Evolutionary conservation across 352 stramenopile species (phyloP).

Genomic region (Phytophthora fragariae): DNA sequence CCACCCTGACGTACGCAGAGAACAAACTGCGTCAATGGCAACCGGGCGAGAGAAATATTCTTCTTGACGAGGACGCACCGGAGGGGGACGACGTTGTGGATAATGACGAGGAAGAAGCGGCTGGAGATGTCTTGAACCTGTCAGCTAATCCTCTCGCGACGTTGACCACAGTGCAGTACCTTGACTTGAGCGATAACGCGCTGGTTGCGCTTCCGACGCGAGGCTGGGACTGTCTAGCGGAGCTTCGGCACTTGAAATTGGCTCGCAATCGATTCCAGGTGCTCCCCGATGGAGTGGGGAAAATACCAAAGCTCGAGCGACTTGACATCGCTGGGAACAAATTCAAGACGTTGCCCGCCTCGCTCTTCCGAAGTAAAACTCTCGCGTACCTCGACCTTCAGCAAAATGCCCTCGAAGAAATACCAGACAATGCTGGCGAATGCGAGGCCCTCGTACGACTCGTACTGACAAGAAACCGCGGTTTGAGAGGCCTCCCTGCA

Average conservation of each 20-base stretch:
- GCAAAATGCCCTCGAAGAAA: constrained; percentile 40
- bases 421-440: constrained; percentile 45
- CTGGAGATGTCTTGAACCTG: neutral
- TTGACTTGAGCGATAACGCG: constrained; percentile 61
- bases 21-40: constrained; percentile 57
- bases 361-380: constrained; percentile 30
- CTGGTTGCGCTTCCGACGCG: constrained; percentile 35
- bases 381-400: constrained; percentile 45
- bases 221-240: constrained; percentile 39
- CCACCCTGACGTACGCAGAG: constrained; percentile 51
- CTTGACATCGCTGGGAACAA: constrained; percentile 63
- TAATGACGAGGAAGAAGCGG: neutral
- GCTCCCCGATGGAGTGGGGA: constrained; percentile 37
- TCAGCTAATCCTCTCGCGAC: constrained; percentile 35
- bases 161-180: constrained; percentile 37
- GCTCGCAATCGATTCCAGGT: constrained; percentile 49
- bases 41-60: constrained; percentile 6
- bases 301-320: constrained; percentile 34
- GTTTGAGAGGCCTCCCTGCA: constrained; percentile 37
- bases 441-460: constrained; percentile 40
- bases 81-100: constrained; percentile 16
- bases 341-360: constrained; percentile 33
- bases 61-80: constrained; percentile 13
- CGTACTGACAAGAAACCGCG: constrained; percentile 47
- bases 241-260: constrained; percentile 55